phyloP scores from a whole-genome alignment of 352 stramenopile genomes.

The Phytopythium litorale region DNA sequence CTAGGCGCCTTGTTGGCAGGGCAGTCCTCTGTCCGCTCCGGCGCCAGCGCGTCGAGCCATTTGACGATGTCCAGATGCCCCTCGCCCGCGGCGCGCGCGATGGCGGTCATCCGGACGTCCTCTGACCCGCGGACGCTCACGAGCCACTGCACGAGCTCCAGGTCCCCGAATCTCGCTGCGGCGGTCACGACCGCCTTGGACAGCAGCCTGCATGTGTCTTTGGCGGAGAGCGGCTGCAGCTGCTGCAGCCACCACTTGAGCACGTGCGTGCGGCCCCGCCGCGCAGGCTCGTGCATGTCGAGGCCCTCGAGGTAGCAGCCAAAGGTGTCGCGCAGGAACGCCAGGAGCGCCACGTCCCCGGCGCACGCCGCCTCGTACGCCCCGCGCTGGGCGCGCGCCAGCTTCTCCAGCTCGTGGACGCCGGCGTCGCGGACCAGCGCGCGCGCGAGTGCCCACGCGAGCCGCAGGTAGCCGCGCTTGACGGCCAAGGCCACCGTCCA shows the following conservation, averaged over 20 bases:
- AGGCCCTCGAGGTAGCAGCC: background rate
- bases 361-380: background rate
- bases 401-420: background rate
- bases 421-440: background rate
- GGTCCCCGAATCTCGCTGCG: slow-evolving; percentile 11
- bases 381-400: background rate
- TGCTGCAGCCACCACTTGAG: slow-evolving; percentile 7
- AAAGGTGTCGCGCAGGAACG: background rate
- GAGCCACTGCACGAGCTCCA: slow-evolving; percentile 1
- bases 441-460: background rate
- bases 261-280: background rate
- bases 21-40: background rate
- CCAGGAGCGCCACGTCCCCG: background rate
- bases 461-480: background rate
- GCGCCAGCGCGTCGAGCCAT: slow-evolving; percentile 6
- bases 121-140: background rate
- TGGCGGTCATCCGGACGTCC: slow-evolving; percentile 2
- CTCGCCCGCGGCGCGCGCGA: slow-evolving; percentile 15
- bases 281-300: background rate
- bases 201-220: background rate
- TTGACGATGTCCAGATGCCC: slow-evolving; percentile 22
- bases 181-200: slow-evolving; percentile 11
- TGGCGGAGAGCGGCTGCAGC: background rate
- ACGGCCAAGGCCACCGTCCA: slow-evolving; percentile 6
- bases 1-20: background rate